phyloP scores from a whole-genome alignment of 441 rosid genomes.

The Melastoma candidum region DNA sequence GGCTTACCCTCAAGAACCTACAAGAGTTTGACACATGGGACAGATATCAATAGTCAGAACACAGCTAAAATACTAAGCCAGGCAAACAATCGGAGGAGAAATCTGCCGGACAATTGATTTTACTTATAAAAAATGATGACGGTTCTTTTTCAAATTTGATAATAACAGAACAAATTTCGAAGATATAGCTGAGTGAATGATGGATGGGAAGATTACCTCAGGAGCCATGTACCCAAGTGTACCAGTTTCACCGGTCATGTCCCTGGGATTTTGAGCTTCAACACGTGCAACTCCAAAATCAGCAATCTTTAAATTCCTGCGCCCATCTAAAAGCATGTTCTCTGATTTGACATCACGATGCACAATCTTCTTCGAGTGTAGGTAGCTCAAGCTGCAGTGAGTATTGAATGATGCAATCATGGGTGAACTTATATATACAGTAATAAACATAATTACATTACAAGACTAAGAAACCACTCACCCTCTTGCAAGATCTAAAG shows the following conservation, averaged over 20 bases:
- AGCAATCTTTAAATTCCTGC: slow-evolving; percentile 11
- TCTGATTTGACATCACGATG: slow-evolving; percentile 4
- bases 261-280: slow-evolving; percentile 18
- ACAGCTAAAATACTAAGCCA: too few relatives aligned
- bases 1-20: slow-evolving; percentile 94
- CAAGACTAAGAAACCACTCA: neutral
- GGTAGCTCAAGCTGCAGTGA: slow-evolving; percentile 8
- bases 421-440: neutral
- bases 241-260: slow-evolving; percentile 19
- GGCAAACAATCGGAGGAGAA: too few relatives aligned
- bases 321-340: slow-evolving; percentile 5
- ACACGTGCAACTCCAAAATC: slow-evolving; percentile 21
- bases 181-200: neutral
- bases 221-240: slow-evolving; percentile 23
- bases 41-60: too few relatives aligned
- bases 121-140: too few relatives aligned
- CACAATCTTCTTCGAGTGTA: slow-evolving; percentile 8
- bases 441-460: slow-evolving; percentile 3
- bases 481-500: slow-evolving; percentile 10
- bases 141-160: too few relatives aligned
- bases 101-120: too few relatives aligned
- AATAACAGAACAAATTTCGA: too few relatives aligned
- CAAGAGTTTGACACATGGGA: neutral
- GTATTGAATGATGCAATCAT: neutral
- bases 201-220: slow-evolving; percentile 8